Conservation (phyloP, 1,284 basidiomycete genomes). For the Rhodotorula mucilaginosa region DNA sequence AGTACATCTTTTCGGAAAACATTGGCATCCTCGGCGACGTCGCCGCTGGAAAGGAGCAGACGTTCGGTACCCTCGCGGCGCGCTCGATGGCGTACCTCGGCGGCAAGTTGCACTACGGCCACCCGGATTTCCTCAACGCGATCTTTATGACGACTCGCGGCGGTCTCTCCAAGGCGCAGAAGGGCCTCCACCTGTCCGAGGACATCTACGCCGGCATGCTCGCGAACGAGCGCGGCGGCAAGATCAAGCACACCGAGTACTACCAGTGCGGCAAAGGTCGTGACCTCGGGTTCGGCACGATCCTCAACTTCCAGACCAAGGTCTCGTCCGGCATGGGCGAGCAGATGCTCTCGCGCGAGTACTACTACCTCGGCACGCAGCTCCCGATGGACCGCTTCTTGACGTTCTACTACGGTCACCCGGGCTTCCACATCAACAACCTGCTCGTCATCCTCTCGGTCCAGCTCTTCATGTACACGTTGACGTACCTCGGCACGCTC, state of each 20-base stretch:
- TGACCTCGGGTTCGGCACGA: conserved; percentile 98
- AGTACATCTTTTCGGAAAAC: conserved; percentile 99
- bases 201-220: conserved; percentile 99
- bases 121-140: conserved; percentile 97
- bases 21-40: conserved; percentile 98
- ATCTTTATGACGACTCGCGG: conserved; percentile 98
- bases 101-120: conserved; percentile 98
- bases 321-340: conserved; percentile 99
- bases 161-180: conserved; percentile 97
- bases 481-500: conserved; percentile 88
- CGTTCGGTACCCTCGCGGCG: conserved; percentile 95
- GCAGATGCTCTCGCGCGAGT: conserved; percentile 98
- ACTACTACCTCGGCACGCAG: conserved; percentile 99
- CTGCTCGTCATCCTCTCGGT: conserved; percentile 95
- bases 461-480: conserved; percentile 76
- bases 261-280: conserved; percentile 97
- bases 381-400: conserved; percentile 96
- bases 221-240: conserved; percentile 90
- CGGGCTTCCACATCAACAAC: conserved; percentile 99
- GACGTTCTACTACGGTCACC: conserved; percentile 99
- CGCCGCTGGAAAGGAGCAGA: conserved; percentile 98
- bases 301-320: conserved; percentile 99
- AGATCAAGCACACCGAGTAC: conserved; percentile 99
- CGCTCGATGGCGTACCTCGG: conserved; percentile 95
- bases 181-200: conserved; percentile 96